Evolutionary conservation across 2,329 filamentous ascomycete species (phyloP), one percentile per base, ranked within the genome.

Genomic region (Diaporthe helianthi): DNA sequence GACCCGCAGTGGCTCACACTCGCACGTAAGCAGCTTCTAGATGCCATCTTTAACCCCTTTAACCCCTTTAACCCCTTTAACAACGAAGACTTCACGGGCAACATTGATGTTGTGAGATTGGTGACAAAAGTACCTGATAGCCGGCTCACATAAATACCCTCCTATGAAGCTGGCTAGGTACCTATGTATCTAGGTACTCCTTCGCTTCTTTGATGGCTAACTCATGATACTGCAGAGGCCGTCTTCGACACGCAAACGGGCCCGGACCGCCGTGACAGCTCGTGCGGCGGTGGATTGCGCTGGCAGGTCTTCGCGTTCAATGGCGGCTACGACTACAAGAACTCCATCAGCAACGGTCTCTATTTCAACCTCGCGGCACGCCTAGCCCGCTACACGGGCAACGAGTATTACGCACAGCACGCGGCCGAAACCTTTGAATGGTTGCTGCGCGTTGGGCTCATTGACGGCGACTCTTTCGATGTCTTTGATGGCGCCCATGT

Each of bases 221-320:
- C n/a, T n/a, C n/a, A n/a, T n/a, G n/a, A n/a, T n/a, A n/a, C n/a
- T n/a, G n/a, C 90, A 2, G 89, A 94, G 77, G 92, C 90, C 63
- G 91, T 93, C 36, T 97, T 96, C 83, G 93, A 97, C 78, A 90
- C 89, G 2, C 92, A 95, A 75, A 89, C 88, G 2, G 82, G 58
- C 83, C 33, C 87, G 92, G 46, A 96, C 92, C 93, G 92, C 95
- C 72, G 82, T 78, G 1, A 78, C 0, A 79, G 83, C 1, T 81
- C 87, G 60, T 97, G 93, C 74, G 84, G 83, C 22, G 93, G 93
- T 47, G 93, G 93, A 3, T 78, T 96, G 64, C 87, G 92, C 71
- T 95, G 92, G 92, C 93, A 97, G 80, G 93, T 97, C 55, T 95
- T 92, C 77, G 84, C 87, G 1, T 93, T 92, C 83, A 96, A 97